Evolutionary conservation across 1,284 basidiomycete species (phyloP).

Genomic region (Naganishia sp.): DNA sequence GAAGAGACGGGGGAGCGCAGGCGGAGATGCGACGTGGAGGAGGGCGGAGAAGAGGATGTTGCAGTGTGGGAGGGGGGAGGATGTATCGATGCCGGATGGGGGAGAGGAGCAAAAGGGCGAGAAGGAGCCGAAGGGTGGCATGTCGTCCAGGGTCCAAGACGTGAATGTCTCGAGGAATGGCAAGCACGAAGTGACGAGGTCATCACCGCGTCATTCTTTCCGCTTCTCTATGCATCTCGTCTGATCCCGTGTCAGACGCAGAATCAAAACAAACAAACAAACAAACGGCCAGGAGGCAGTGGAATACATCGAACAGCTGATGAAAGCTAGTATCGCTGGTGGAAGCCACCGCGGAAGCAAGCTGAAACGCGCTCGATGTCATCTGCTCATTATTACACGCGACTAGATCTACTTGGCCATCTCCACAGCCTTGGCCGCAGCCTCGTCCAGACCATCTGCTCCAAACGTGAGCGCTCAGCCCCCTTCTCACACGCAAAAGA

Average conservation of each 20-base stretch:
- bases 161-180: neutral
- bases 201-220: too few species aligned
- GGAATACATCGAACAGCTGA: neutral
- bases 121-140: conserved; percentile 50
- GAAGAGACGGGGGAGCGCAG: conserved; percentile 43
- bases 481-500: conserved; percentile 44
- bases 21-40: conserved; percentile 37
- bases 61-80: conserved; percentile 52
- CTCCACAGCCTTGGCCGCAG: conserved; percentile 80
- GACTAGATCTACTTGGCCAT: conserved; percentile 26
- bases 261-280: neutral
- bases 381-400: neutral
- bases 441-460: conserved; percentile 54
- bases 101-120: conserved; percentile 45
- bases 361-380: neutral
- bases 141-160: neutral
- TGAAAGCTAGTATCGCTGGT: neutral
- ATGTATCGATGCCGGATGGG: conserved; percentile 3
- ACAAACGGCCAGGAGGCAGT: neutral
- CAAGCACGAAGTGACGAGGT: neutral
- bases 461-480: conserved; percentile 2
- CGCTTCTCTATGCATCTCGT: too few species aligned
- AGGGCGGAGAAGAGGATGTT: conserved; percentile 55
- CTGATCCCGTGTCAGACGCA: too few species aligned
- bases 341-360: neutral